phyloP scores from a whole-genome alignment of 164 flowering plant species.

The Vitis vinifera region DNA sequence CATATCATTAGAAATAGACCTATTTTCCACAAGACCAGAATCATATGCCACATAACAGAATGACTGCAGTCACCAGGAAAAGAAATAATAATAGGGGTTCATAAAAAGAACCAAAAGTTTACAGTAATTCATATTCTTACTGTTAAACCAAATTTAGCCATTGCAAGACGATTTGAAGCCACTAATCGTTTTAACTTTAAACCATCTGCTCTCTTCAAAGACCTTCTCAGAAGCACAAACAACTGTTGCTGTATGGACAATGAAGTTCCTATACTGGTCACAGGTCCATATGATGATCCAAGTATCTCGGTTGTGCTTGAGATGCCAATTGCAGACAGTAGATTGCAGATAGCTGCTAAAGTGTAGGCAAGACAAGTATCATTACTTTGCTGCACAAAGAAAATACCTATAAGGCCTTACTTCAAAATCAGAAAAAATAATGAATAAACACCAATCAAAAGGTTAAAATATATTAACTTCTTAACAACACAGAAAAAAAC shows the following conservation, averaged over 20 bases:
- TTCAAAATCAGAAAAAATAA: background rate
- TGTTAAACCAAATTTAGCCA: conserved; percentile 83
- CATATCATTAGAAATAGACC: too few relatives aligned
- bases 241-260: conserved; percentile 78
- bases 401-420: conserved; percentile 1
- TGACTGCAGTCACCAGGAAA: background rate
- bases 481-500: background rate
- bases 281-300: conserved; percentile 71
- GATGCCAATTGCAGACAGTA: conserved; percentile 76
- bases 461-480: background rate
- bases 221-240: conserved; percentile 72
- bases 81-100: background rate
- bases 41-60: background rate
- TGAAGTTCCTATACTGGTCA: conserved; percentile 54
- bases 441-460: background rate
- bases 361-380: conserved; percentile 90
- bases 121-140: conserved; percentile 28
- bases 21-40: too few relatives aligned
- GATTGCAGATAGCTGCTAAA: conserved; percentile 78
- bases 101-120: background rate
- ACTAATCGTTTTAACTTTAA: conserved; percentile 74
- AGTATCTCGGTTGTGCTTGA: conserved; percentile 64
- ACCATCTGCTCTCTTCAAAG: conserved; percentile 80
- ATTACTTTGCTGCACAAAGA: conserved; percentile 71
- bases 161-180: conserved; percentile 81